Evolutionary conservation across 192 early-diverging fungal species (phyloP), one percentile per base, ranked within the genome.

Genomic region (Geranomyces variabilis): DNA sequence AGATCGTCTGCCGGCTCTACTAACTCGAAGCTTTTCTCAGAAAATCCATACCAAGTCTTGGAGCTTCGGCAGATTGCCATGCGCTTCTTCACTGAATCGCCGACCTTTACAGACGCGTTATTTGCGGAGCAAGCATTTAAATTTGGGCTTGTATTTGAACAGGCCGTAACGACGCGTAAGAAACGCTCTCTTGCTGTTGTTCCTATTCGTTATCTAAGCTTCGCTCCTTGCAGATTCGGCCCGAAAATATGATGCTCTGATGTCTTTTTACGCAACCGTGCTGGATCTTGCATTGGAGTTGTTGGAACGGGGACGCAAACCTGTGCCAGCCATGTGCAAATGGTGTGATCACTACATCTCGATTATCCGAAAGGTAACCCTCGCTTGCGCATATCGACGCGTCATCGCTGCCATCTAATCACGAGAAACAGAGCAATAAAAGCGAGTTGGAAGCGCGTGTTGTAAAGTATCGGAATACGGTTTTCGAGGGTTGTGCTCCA

Each of bases 321-420:
- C 53, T 0, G 22, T 41, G 14, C 4, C n/a, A 8, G 41, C n/a
- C 28, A 12, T 21, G 19, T 56, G 31, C 26, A 67, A 44, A 31
- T 75, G 73, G 73, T 61, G 65, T 24, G 77, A 79, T 29, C 63
- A 69, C 24, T 68, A 48, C 62, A 13, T 69, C 7, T 13, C 29
- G 13, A 15, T 74, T 34, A 63, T 70, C 10, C 66, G 67, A 45
- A 72, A 72, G 63, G 75, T n/a, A n/a, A n/a, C n/a, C n/a, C n/a
- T n/a, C n/a, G n/a, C n/a, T n/a, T n/a, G 46, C 0, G n/a, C 44
- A 15, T 48, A 49, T n/a, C n/a, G 48, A 17, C 22, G 48, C 36
- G 45, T n/a, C 29, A 10, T 45, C 21, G 7, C 8, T 69, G 17
- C 28, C 28, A 66, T 65, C 62, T 68, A 15, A 13, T 59, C 14